Percentiles rank a stretch among this genome's conserved stretches.
phyloP scores from a whole-genome alignment of 441 rosid species.

The Sinapis alba region DNA sequence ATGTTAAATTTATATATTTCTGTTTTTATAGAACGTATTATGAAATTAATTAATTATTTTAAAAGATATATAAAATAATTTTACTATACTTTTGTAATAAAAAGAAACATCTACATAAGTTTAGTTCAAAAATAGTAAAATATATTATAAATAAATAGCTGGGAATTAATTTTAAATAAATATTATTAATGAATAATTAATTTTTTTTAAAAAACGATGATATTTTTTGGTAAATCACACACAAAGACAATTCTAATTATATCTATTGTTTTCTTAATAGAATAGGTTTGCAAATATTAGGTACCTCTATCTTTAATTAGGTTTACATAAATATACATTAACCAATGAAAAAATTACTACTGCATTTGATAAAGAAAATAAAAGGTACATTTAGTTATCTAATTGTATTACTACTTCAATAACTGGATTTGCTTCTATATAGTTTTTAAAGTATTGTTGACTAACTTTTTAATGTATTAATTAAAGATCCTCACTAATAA shows the following conservation, averaged over 20 bases:
- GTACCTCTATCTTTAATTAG: background rate
- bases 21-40: background rate
- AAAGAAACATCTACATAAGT: background rate
- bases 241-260: background rate
- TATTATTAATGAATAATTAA: background rate
- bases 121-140: background rate
- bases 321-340: background rate
- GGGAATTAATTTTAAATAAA: background rate
- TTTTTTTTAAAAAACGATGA: background rate
- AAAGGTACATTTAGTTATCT: background rate
- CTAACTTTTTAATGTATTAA: background rate
- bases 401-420: background rate
- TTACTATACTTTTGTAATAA: background rate
- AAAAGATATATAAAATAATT: background rate
- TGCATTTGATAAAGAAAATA: background rate
- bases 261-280: background rate
- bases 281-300: background rate
- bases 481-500: background rate
- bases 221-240: background rate
- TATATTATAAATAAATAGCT: background rate
- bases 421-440: background rate
- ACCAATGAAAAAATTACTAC: background rate
- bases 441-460: background rate
- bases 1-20: background rate
- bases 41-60: background rate